Base-by-base conservation (phyloP, 2,329 filamentous ascomycete species). In the Aspergillus eucalypticola region DNA sequence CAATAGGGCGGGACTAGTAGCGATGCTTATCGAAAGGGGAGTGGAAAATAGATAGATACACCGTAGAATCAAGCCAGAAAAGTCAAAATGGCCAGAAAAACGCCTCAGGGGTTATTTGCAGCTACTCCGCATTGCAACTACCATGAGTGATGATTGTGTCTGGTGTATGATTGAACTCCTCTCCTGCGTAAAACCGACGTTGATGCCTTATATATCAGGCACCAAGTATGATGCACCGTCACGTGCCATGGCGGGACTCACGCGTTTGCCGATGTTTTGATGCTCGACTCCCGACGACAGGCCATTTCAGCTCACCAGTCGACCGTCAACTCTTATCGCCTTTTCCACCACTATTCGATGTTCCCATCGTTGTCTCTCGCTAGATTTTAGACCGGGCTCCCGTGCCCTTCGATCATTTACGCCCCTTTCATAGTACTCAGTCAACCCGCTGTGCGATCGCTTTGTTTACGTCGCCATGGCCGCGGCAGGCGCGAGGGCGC, bases 401-500 rank as follows among this genome's bases (percentile, higher is more conserved):
- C 46, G 35, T 50, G 58, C 42, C 60, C 52, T 54, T 56, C 11
- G 15, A 38, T 48, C 19, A 10, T 19, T 32, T 19, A 35, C 23
- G 15, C 23, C 27, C 17, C 11, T 50, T 58, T 46, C n/a, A 39
- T 44, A 13, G 21, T 50, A 46, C 51, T 54, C 50, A 7, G 53
- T 44, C 8, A 52, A 55, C 27, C 53, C 51, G 35, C 38, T 19
- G 11, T 39, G 17, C 29, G 38, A 57, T 57, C 64, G 69, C 68
- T 67, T 76, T 76, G 73, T 76, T 76, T 75, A 75, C 72, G 69
- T 73, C 66, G 60, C 55, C 66, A 79, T 78, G 76, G 70, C 75
- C 54, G 63, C 74, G 56, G 64, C 71, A 55, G 68, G 73, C 61
- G 68, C 75, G 61, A 77, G 73, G 71, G 71, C 70, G 63, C 77